Evolutionary conservation across 2,329 filamentous ascomycete species (phyloP), one percentile per base, ranked within the genome.

Genomic region (Aureobasidium sp.): DNA sequence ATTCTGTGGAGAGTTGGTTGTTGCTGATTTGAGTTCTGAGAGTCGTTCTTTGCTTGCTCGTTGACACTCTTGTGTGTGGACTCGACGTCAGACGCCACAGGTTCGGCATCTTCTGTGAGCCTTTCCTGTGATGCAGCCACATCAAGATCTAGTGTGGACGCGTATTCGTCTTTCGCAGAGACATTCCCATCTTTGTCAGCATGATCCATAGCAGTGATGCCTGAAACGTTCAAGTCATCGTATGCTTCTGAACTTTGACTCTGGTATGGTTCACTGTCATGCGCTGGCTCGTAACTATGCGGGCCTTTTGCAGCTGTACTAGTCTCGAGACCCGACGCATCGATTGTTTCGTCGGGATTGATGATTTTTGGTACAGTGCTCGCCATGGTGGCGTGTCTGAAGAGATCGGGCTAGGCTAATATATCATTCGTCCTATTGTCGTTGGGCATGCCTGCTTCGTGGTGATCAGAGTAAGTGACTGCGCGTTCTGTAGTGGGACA

Each of bases 1-100:
- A 99, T 96, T 15, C 72, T 67, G 64, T 71, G 70, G 5, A 68
- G 62, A 34, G 27, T 26, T 4, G 46, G 36, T 23, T 51, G 53
- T 29, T 44, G 42, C 20, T 42, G 57, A 13, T n/a, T 20, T 4
- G 32, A 7, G 0, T 12, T 42, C 12, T 37, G 26, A 7, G 34
- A 9, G 15, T 9, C n/a, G 39, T 60, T 51, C 36, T 51, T 50
- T 23, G 34, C 32, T 51, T 42, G 46, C 3, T 23, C 46, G 17
- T 39, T 32, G 23, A 36, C 57, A 32, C 57, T 60, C 26, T 42
- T 60, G 36, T n/a, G 20, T 37, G 36, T 10, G n/a, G 57, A 60
- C 15, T 59, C 56, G 34, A 41, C 9, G 37, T 59, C 56, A 8
- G 56, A 59, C 15, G 44, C 17, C 1, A 32, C 5, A 9, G 23